A percentile compares a stretch with the other conserved stretches of the same genome.
Conservation (phyloP, 2,329 filamentous ascomycete genomes). For the Fonsecaea monophora region DNA sequence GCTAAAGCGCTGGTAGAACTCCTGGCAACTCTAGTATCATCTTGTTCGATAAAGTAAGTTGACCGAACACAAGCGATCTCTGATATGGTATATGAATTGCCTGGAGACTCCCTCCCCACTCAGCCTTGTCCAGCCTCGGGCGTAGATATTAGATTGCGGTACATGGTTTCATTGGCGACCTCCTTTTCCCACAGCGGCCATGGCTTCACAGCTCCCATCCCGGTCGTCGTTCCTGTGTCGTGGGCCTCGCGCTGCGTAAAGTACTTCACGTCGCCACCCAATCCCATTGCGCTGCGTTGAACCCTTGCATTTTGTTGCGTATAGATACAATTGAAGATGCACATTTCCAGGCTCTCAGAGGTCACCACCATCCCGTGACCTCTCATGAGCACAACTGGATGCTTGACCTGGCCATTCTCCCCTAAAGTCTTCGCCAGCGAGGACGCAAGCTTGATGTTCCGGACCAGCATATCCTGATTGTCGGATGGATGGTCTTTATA, state of each 20-base stretch:
- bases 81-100: background rate
- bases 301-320: conserved; percentile 15
- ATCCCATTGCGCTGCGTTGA: background rate
- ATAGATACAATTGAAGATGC: conserved; percentile 16
- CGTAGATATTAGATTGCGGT: background rate
- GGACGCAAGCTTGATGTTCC: conserved; percentile 14
- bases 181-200: conserved; percentile 15
- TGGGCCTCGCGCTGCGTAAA: conserved; percentile 9
- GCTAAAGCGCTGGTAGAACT: background rate
- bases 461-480: conserved; percentile 16
- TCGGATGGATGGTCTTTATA: conserved; percentile 13
- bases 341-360: conserved; percentile 14
- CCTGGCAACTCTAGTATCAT: background rate
- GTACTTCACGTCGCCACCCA: conserved; percentile 12
- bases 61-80: background rate
- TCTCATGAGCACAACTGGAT: conserved; percentile 19
- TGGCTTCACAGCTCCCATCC: conserved; percentile 18
- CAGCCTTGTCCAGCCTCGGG: background rate
- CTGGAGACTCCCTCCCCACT: background rate
- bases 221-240: conserved; percentile 13
- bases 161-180: conserved; percentile 7
- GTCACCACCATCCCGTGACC: conserved; percentile 19
- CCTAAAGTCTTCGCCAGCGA: conserved; percentile 8
- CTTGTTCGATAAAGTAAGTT: background rate
- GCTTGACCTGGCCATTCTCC: conserved; percentile 12